phyloP scores from a whole-genome alignment of 108 stramenopile species.

The Pseudonitzschia multistriata region DNA sequence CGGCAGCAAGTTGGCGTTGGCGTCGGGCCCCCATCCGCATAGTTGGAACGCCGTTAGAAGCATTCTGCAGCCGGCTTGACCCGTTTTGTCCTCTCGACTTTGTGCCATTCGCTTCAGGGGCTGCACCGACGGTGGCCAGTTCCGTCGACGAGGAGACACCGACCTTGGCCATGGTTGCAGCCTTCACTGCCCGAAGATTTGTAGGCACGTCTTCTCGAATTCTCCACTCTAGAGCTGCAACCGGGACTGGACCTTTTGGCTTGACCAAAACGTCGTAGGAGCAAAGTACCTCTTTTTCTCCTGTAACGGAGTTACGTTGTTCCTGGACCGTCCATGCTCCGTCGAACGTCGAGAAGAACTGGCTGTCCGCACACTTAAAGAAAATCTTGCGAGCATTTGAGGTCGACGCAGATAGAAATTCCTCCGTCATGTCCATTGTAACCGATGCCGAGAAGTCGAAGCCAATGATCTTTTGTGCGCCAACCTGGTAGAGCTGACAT shows the following conservation, averaged over 20 bases:
- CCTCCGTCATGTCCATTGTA: slow-evolving; percentile 90
- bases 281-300: slow-evolving; percentile 49
- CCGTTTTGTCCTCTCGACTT: not conserved
- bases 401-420: slow-evolving; percentile 25
- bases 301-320: slow-evolving; percentile 18
- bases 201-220: slow-evolving; percentile 93
- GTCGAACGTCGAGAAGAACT: slow-evolving; percentile 87
- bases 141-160: not conserved
- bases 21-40: not conserved
- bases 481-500: slow-evolving; percentile 83
- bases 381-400: slow-evolving; percentile 39
- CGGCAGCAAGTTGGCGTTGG: not conserved
- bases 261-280: slow-evolving; percentile 83
- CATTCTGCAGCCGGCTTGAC: not conserved
- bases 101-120: not conserved
- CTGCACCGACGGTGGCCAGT: not conserved
- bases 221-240: slow-evolving; percentile 91
- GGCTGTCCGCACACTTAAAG: slow-evolving; percentile 84
- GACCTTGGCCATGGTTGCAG: slow-evolving; percentile 56
- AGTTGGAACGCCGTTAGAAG: not conserved
- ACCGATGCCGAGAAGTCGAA: slow-evolving; percentile 89
- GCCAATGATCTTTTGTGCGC: slow-evolving; percentile 91
- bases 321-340: slow-evolving; percentile 74
- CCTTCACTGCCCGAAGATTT: slow-evolving; percentile 83
- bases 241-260: slow-evolving; percentile 93